These are phyloP conservation scores for Pythium brachiatum DNA, from an alignment of 352 stramenopile species.

Conservation along the genomic window DNA sequence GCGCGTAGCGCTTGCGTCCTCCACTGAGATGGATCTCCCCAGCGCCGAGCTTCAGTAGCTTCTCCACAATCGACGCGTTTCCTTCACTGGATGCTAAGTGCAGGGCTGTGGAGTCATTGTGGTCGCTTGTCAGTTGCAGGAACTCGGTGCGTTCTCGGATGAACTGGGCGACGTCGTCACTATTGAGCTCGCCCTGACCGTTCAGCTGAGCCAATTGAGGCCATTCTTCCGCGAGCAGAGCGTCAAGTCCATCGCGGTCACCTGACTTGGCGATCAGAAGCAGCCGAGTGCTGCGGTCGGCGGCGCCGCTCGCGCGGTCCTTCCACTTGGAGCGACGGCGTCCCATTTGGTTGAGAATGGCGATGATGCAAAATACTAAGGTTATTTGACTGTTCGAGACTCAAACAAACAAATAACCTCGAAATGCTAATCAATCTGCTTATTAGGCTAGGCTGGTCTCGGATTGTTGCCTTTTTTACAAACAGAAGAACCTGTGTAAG, in stretches of 20 bases:
- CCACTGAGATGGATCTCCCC: constrained; percentile 62
- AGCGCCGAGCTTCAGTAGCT: constrained; percentile 44
- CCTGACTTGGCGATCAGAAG: constrained; percentile 51
- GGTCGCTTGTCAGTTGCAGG: constrained; percentile 64
- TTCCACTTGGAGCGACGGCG: constrained; percentile 73
- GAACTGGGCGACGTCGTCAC: neutral
- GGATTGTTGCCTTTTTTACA: too few species aligned
- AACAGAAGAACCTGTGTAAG: too few species aligned
- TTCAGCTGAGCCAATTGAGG: neutral
- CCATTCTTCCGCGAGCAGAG: constrained; percentile 27
- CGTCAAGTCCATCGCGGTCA: constrained; percentile 30
- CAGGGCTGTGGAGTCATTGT: constrained; percentile 60
- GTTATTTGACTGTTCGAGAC: too few species aligned
- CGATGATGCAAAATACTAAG: neutral
- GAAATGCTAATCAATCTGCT: too few species aligned
- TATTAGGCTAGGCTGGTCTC: too few species aligned
- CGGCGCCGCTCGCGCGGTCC: constrained; percentile 28
- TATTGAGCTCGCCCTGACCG: neutral
- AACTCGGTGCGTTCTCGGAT: constrained; percentile 32
- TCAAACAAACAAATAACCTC: too few species aligned
- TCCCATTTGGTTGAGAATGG: constrained; percentile 35
- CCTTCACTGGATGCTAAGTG: constrained; percentile 66
- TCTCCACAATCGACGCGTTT: constrained; percentile 38
- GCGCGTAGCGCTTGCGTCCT: constrained; percentile 60
- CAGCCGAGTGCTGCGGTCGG: constrained; percentile 38